These are phyloP conservation scores for Phragmites australis DNA, from an alignment of 176 grass and related monocot genomes.

Conservation along the genomic window DNA sequence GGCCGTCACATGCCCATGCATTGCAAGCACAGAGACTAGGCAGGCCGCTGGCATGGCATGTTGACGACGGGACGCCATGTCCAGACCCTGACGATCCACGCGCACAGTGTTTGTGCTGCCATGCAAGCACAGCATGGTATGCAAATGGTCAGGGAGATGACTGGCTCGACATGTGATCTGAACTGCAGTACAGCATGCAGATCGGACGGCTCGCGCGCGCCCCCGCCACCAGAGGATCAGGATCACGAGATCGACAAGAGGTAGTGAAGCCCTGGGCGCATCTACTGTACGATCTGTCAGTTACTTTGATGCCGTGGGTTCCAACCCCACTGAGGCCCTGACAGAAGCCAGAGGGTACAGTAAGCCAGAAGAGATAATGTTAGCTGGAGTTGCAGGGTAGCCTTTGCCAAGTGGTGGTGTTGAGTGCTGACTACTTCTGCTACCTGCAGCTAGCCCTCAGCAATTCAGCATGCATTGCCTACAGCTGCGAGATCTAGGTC, in stretches of 20 bases:
- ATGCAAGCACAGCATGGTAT: not conserved
- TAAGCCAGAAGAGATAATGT: not conserved
- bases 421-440: not conserved
- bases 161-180: not conserved
- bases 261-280: conserved; percentile 29
- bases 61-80: not conserved
- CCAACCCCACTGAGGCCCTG: not conserved
- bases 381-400: not conserved
- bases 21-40: not conserved
- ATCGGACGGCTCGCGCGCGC: not conserved
- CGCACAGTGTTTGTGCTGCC: not conserved
- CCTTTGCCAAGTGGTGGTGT: not conserved
- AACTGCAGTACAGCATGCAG: not conserved
- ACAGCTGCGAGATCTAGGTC: not conserved
- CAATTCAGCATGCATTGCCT: not conserved
- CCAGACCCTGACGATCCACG: not conserved
- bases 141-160: not conserved
- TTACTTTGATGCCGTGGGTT: conserved; percentile 21
- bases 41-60: not conserved
- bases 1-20: conserved; percentile 36
- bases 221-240: not conserved
- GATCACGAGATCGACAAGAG: not conserved
- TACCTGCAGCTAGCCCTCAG: not conserved
- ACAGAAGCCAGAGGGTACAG: not conserved
- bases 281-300: conserved; percentile 10